Percentiles rank a stretch among this genome's conserved stretches.
Evolutionary conservation across 2,329 filamentous ascomycete genomes (phyloP).

Genomic region (Talaromyces sp.): DNA sequence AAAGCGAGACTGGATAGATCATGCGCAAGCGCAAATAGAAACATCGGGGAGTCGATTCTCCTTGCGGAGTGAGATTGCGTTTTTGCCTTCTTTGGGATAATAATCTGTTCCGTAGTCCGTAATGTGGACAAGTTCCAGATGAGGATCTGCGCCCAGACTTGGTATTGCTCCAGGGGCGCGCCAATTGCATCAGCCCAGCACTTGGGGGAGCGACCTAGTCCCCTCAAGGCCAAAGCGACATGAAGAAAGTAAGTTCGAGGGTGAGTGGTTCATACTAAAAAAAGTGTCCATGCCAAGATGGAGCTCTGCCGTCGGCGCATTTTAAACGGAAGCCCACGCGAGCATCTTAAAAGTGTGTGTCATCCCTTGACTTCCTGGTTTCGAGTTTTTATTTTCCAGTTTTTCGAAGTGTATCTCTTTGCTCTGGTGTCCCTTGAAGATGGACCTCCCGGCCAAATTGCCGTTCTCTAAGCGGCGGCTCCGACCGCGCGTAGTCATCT

Average conservation of each 20-base stretch:
- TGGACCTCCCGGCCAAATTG: constrained; percentile 44
- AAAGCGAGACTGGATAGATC: neutral
- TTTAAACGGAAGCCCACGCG: neutral
- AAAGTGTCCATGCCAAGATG: neutral
- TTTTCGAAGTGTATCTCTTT: no score
- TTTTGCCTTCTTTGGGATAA: no score
- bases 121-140: neutral
- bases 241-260: neutral
- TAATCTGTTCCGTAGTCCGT: neutral
- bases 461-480: constrained; percentile 59
- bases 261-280: neutral
- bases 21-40: neutral
- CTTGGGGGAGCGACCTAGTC: neutral
- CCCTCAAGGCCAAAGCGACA: neutral
- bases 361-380: no score
- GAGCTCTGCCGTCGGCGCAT: neutral
- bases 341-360: no score
- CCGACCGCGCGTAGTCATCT: constrained; percentile 54
- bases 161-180: neutral
- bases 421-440: no score
- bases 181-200: neutral
- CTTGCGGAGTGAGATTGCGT: neutral
- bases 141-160: neutral
- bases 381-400: no score
- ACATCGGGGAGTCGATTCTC: neutral